Evolutionary conservation across 306 rosid species (phyloP), one percentile per base, ranked within the genome.

Genomic region (Hippophae rhamnoides): DNA sequence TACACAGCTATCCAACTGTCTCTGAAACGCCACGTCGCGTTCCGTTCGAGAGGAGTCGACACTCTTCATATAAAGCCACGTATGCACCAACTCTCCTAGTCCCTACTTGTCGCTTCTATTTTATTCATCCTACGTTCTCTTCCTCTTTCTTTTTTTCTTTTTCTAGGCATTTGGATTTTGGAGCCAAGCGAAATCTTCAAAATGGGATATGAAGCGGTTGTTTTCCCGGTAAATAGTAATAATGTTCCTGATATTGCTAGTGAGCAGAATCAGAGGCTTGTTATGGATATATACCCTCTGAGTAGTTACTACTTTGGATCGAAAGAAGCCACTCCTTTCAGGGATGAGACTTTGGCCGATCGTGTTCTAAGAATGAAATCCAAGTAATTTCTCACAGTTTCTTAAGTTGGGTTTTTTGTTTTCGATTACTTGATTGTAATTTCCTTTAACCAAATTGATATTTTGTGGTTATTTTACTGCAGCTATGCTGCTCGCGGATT

Each of bases 231-330:
- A 9, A 68, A 61, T 58, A 48, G 54, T 47, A 38, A 31, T 1
- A 31, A 62, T 51, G 56, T 60, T 48, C 69, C 42, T 43, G 68
- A 57, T 11, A 52, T 56, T 63, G 31, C 25, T 60, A 54, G 51
- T 13, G 9, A 38, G 26, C 48, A 46, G 13, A 49, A 23, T 4
- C 71, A 66, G 58, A 67, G 61, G 41, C 56, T 51, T 14, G 65
- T 60, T 50, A 7, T 85, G 7, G 81, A 85, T 23, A 76, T 92
- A 57, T 85, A 83, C 50, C 89, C 98, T 72, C 70, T 85, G 18
- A 79, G 81, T 10, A 51, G 63, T 76, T 92, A 87, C 82, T 92
- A 79, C 66, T 92, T 92, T 50, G 89, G 84, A 45, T 78, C 92
- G 67, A 87, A 81, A 67, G 69, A 76, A 41, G 57, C 95, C 47